Evolutionary conservation across 2,329 filamentous ascomycete genomes (phyloP).

Genomic region (Phaeomoniella chlamydospora): DNA sequence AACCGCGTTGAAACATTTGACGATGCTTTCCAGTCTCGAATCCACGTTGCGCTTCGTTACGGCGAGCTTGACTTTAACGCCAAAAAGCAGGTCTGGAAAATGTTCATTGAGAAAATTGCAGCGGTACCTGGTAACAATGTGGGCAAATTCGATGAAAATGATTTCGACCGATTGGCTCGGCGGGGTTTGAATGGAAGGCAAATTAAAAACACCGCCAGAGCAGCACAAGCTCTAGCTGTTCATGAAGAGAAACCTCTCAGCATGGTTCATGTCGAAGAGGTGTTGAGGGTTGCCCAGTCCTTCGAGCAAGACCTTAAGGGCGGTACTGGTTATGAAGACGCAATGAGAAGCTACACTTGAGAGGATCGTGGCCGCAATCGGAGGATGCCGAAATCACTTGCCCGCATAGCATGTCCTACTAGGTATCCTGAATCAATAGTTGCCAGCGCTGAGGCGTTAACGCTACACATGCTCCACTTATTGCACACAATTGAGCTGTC

Average conservation of each 20-base stretch:
- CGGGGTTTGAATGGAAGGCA: conserved; percentile 56
- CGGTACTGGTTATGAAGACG: conserved; percentile 64
- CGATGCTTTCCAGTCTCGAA: conserved; percentile 71
- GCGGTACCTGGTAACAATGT: conserved; percentile 45
- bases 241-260: conserved; percentile 55
- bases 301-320: conserved; percentile 77
- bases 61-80: conserved; percentile 58
- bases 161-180: conserved; percentile 52
- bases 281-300: conserved; percentile 63
- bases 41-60: conserved; percentile 68
- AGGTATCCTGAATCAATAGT: too few species aligned
- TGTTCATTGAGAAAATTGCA: conserved; percentile 63
- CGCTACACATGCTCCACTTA: too few species aligned
- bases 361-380: too few species aligned
- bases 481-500: too few species aligned
- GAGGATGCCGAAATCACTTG: too few species aligned
- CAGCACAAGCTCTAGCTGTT: conserved; percentile 66
- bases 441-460: too few species aligned
- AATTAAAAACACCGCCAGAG: conserved; percentile 79
- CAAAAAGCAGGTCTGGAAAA: conserved; percentile 66
- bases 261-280: conserved; percentile 57
- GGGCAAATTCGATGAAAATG: conserved; percentile 45
- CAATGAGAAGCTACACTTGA: conserved; percentile 16
- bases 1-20: conserved; percentile 81
- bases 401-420: too few species aligned